phyloP scores from a whole-genome alignment of 2,329 filamentous ascomycete species.

The Diatrype stigma region DNA sequence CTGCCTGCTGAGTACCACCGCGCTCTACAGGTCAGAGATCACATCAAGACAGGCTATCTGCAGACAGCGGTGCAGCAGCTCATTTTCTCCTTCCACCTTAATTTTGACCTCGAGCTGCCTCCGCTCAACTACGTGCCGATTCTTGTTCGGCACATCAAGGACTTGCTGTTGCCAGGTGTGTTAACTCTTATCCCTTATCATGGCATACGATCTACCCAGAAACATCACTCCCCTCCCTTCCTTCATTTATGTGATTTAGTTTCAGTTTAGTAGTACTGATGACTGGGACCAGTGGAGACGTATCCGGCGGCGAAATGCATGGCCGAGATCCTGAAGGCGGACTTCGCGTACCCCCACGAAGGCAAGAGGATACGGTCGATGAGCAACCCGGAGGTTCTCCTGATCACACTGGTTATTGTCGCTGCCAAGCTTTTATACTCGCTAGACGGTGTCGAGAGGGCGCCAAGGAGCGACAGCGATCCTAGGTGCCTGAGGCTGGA shows the following conservation, averaged over 20 bases:
- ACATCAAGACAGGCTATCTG: conserved; percentile 52
- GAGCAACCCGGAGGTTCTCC: conserved; percentile 68
- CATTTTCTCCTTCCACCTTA: conserved; percentile 57
- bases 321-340: conserved; percentile 43
- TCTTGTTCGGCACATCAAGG: conserved; percentile 64
- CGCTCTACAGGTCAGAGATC: conserved; percentile 49
- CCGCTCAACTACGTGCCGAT: conserved; percentile 66
- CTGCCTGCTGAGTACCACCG: conserved; percentile 59
- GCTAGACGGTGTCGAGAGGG: conserved; percentile 55
- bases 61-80: conserved; percentile 61
- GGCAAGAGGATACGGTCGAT: conserved; percentile 43
- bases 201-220: background rate
- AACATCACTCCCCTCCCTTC: background rate
- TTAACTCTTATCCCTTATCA: conserved; percentile 4
- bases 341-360: conserved; percentile 54
- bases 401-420: conserved; percentile 68
- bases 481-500: conserved; percentile 59
- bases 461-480: conserved; percentile 47
- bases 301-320: conserved; percentile 58
- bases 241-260: background rate
- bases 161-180: conserved; percentile 71
- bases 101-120: conserved; percentile 70
- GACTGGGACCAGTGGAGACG: conserved; percentile 52
- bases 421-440: conserved; percentile 78
- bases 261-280: conserved; percentile 14